These are phyloP conservation scores for Amaranthus hypochondriacus DNA, from an alignment of 148 eudicot species.

Conservation along the genomic window DNA sequence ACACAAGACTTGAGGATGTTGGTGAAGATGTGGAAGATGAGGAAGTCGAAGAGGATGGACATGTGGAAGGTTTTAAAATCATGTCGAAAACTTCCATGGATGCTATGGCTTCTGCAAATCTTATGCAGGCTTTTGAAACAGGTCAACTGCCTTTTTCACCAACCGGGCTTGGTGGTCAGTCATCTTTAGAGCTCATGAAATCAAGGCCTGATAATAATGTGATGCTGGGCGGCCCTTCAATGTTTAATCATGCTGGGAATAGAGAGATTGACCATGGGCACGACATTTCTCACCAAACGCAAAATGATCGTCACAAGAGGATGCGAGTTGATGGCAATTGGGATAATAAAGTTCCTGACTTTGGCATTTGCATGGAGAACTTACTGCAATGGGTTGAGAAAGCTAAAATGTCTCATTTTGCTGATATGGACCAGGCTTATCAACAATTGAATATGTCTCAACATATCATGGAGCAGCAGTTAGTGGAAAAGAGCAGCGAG, in stretches of 20 bases:
- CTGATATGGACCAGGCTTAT: conserved; percentile 28
- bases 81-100: conserved; percentile 30
- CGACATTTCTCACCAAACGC: conserved; percentile 35
- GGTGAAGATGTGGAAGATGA: conserved; percentile 37
- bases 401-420: conserved; percentile 35
- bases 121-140: conserved; percentile 47
- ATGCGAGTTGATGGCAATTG: conserved; percentile 48
- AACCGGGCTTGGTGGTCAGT: conserved; percentile 34
- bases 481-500: conserved; percentile 36
- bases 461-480: conserved; percentile 33
- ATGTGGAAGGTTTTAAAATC: conserved; percentile 33
- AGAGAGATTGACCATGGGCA: conserved; percentile 50
- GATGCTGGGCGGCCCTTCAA: conserved; percentile 35
- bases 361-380: conserved; percentile 46
- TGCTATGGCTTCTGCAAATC: conserved; percentile 42
- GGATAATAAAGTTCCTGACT: conserved; percentile 38
- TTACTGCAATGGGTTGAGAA: conserved; percentile 39
- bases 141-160: conserved; percentile 35
- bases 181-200: conserved; percentile 36
- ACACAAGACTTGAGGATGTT: conserved; percentile 26
- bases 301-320: conserved; percentile 44
- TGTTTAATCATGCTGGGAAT: conserved; percentile 41
- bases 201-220: conserved; percentile 36
- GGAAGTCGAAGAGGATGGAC: conserved; percentile 35
- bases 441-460: conserved; percentile 35